These are phyloP conservation scores for Colletotrichum musae DNA, from an alignment of 2,329 filamentous ascomycete species.

Conservation along the genomic window DNA sequence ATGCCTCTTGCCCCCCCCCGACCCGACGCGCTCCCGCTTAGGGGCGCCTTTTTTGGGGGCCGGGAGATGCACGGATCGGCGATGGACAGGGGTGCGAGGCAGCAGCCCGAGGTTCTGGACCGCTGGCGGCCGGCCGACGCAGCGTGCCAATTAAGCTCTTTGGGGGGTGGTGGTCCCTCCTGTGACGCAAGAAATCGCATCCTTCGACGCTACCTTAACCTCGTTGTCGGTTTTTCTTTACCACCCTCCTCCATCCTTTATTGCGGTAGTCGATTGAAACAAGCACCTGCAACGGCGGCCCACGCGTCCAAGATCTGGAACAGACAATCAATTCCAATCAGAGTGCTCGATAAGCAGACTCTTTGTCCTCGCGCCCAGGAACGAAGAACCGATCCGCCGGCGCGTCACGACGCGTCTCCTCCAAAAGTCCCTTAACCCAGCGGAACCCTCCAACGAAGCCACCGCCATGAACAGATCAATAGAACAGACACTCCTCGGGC, in stretches of 20 bases:
- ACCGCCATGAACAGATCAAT: conserved; percentile 79
- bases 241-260: background rate
- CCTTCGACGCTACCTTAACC: conserved; percentile 16
- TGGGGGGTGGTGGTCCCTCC: background rate
- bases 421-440: conserved; percentile 14
- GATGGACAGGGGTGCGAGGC: conserved; percentile 25
- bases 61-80: conserved; percentile 39
- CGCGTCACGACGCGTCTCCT: conserved; percentile 37
- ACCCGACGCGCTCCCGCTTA: too few relatives aligned
- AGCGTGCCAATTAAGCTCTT: conserved; percentile 35
- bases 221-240: background rate
- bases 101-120: conserved; percentile 13
- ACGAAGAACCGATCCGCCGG: background rate
- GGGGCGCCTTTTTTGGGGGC: conserved; percentile 30
- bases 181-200: conserved; percentile 39
- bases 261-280: background rate
- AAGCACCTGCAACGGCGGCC: background rate
- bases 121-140: too few relatives aligned
- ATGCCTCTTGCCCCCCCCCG: conserved; percentile 11
- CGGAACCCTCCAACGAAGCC: background rate
- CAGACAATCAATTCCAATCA: background rate
- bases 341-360: background rate
- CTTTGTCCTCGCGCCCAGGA: background rate
- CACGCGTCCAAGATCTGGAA: background rate
- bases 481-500: conserved; percentile 79